phyloP scores from a whole-genome alignment of 768 basidiomycete genomes.

The Udeniomyces megalosporus region DNA sequence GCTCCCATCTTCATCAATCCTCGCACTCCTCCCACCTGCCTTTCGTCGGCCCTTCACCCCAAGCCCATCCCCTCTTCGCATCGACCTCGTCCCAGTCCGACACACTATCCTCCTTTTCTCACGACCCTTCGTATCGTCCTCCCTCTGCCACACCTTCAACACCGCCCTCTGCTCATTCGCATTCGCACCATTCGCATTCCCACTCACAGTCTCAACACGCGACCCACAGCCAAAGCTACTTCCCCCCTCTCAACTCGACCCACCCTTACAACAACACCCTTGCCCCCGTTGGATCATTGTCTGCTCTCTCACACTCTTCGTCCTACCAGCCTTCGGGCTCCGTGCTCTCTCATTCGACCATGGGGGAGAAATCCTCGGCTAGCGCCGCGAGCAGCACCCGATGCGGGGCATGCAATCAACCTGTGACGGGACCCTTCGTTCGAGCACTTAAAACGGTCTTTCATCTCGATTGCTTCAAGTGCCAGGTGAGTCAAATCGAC shows the following conservation, averaged over 20 bases:
- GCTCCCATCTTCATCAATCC: background rate
- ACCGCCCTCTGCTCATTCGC: slow-evolving; percentile 1
- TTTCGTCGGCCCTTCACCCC: background rate
- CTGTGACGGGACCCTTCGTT: slow-evolving; percentile 63
- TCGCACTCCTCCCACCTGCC: background rate
- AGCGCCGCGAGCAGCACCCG: background rate
- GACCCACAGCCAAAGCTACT: background rate
- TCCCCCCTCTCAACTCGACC: background rate
- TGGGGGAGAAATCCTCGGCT: background rate
- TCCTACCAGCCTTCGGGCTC: background rate
- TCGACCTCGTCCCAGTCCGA: background rate
- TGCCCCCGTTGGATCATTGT: background rate
- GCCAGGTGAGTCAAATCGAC: slow-evolving; percentile 44
- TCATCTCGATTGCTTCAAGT: slow-evolving; percentile 96
- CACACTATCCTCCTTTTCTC: background rate
- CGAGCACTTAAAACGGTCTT: slow-evolving; percentile 83
- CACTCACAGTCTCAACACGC: background rate
- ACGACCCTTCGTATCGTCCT: background rate
- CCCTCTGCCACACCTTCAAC: background rate
- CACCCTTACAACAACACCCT: background rate
- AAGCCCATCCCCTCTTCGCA: background rate
- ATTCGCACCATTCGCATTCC: background rate
- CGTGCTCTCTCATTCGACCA: background rate
- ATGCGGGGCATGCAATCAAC: slow-evolving; percentile 7
- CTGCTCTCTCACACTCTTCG: slow-evolving; percentile 7